These are phyloP conservation scores for Thielaviopsis euricoi DNA, from an alignment of 2,329 filamentous ascomycete genomes.

Conservation along the genomic window DNA sequence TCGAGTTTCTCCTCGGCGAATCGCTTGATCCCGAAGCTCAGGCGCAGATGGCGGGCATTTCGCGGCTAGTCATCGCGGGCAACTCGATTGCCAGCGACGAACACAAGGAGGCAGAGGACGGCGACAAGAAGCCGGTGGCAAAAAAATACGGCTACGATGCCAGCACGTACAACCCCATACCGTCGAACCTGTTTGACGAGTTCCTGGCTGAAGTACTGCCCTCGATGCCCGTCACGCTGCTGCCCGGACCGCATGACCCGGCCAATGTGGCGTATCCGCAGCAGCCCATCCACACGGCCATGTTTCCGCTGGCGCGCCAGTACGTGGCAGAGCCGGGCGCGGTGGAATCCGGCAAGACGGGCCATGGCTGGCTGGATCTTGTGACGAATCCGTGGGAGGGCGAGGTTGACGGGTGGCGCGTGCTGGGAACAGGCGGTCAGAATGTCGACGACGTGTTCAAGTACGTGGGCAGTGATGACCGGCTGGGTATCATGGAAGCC, in stretches of 20 bases:
- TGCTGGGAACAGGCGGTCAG: conserved; percentile 79
- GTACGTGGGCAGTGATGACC: conserved; percentile 64
- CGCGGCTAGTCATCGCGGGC: conserved; percentile 76
- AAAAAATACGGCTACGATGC: conserved; percentile 96
- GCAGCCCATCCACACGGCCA: conserved; percentile 79
- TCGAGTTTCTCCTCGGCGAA: conserved; percentile 81
- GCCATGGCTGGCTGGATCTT: conserved; percentile 61
- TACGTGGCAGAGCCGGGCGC: conserved; percentile 39
- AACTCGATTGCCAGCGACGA: conserved; percentile 61
- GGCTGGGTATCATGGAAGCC: conserved; percentile 81
- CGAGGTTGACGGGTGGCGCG: conserved; percentile 75
- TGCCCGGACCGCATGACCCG: conserved; percentile 72
- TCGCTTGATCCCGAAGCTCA: conserved; percentile 45
- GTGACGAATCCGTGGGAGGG: conserved; percentile 91
- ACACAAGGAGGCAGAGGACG: conserved; percentile 18
- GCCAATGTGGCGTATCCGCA: conserved; percentile 83
- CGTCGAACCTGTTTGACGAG: conserved; percentile 67
- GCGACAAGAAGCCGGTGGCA: conserved; percentile 27
- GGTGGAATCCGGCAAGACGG: conserved; percentile 17
- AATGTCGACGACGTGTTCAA: conserved; percentile 88
- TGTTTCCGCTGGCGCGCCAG: conserved; percentile 62
- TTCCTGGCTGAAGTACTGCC: conserved; percentile 72
- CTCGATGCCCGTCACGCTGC: conserved; percentile 71
- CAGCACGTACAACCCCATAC: conserved; percentile 69
- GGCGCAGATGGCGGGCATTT: conserved; percentile 48